These are phyloP conservation scores for Vitis rupestris DNA, from an alignment of 164 flowering plant species.

Conservation along the genomic window DNA sequence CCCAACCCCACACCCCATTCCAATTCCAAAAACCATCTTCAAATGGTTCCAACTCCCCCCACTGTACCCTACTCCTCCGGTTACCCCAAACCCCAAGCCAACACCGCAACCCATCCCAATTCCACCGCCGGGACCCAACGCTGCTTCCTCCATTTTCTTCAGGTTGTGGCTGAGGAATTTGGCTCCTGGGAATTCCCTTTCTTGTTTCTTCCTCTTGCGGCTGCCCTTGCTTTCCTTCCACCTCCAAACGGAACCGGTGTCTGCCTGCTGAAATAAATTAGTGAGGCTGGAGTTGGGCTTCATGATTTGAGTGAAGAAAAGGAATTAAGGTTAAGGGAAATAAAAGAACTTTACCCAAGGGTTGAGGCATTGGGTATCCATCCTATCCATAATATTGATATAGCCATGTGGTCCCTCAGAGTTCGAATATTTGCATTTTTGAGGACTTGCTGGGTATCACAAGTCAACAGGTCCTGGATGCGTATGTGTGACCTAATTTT, in stretches of 20 bases:
- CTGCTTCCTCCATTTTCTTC: constrained; percentile 19
- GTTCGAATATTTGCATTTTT: too few species aligned
- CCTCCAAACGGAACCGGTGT: constrained; percentile 34
- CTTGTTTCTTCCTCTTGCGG: constrained; percentile 15
- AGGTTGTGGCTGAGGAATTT: constrained; percentile 29
- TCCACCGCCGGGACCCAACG: constrained; percentile 60
- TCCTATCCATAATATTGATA: too few species aligned
- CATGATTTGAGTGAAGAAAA: too few species aligned
- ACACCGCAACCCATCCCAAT: constrained; percentile 24
- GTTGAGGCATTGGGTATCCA: too few species aligned
- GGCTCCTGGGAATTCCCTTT: constrained; percentile 28
- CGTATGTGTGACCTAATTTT: too few species aligned
- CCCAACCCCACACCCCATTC: constrained; percentile 61
- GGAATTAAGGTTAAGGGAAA: too few species aligned
- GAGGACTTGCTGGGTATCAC: too few species aligned
- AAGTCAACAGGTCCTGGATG: too few species aligned
- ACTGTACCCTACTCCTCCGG: constrained; percentile 55
- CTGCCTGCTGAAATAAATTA: neutral
- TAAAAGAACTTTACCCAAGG: too few species aligned
- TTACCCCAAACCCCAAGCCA: constrained; percentile 27
- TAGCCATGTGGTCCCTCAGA: too few species aligned
- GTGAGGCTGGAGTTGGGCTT: neutral
- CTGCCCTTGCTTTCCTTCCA: constrained; percentile 22
- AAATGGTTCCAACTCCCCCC: constrained; percentile 55
- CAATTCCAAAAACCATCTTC: constrained; percentile 46